Evolutionary conservation across 2,329 filamentous ascomycete genomes (phyloP), one percentile per base, ranked within the genome.

Genomic region (Calycina herbarum): DNA sequence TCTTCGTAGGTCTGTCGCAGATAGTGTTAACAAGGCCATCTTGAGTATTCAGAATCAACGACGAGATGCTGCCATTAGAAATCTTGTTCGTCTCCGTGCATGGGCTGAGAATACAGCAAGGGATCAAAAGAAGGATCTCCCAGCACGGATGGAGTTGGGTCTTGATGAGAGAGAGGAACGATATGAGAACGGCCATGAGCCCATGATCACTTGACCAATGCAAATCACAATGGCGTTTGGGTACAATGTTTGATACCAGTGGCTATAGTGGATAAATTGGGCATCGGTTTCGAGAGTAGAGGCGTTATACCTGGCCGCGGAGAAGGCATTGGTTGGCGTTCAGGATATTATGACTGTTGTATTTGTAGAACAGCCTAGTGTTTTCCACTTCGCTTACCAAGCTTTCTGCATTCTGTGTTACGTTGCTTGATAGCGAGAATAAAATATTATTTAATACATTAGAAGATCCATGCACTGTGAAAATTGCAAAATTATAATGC

Each of bases 21-120:
- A 89, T 67, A 85, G 86, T 71, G 95, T 99, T 63, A 99, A 99
- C 76, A 89, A 93, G 77, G 92, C 93, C 11, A 93, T 99, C 62
- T 80, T 98, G 31, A 82, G 86, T 64, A 88, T 85, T 61, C 89
- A 94, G 75, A 89, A 89, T 27, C 83, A 88, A 71, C 84, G 88
- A 68, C 86, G 89, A 67, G 92, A 97, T 77, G 90, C 94, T 13
- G 90, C 92, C 31, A 92, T 99, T 69, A 86, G 91, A 64, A 87
- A 91, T 69, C 82, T 99, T 2, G 88, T 97, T 51, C 89, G 89
- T 73, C 85, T 96, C 75, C 86, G 94, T 64, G 88, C 89, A 0
- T 99, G 94, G 93, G 89, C 92, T 10, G 94, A 98, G 59, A 74
- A 73, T 31, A 71, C 70, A 3, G 75, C 75, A 33, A 69, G 75